These are phyloP conservation scores for Nicotiana sylvestris DNA, from an alignment of 257 asterid genomes.

Conservation along the genomic window DNA sequence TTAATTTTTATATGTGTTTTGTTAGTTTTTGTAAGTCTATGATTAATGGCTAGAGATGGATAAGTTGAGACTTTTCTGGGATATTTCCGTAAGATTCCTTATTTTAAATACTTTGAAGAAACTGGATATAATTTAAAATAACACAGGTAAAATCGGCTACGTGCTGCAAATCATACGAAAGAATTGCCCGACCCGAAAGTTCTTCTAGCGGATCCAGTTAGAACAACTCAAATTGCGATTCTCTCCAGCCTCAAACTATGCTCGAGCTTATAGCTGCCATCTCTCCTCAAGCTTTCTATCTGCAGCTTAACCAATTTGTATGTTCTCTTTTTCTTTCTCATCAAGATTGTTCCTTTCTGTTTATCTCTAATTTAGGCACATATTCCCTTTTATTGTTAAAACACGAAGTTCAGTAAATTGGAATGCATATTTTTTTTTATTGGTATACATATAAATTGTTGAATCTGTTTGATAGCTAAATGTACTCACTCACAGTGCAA, in stretches of 20 bases:
- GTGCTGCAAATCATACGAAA: too few relatives aligned
- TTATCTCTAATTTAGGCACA: too few relatives aligned
- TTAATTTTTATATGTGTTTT: too few relatives aligned
- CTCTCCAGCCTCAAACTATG: not conserved
- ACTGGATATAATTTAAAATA: too few relatives aligned
- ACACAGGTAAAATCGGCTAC: too few relatives aligned
- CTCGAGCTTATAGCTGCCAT: not conserved
- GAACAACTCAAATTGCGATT: not conserved
- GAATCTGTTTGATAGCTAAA: not conserved
- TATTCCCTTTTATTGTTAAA: not conserved
- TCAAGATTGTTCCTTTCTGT: too few relatives aligned
- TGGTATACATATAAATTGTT: not conserved
- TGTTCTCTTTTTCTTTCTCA: not conserved
- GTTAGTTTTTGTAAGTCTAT: too few relatives aligned
- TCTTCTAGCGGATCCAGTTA: not conserved
- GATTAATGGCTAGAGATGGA: too few relatives aligned
- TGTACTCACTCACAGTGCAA: not conserved
- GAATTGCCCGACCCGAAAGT: not conserved
- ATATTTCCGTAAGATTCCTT: too few relatives aligned
- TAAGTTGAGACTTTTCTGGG: too few relatives aligned
- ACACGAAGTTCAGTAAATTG: not conserved
- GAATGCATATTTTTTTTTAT: not conserved
- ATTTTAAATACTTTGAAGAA: too few relatives aligned
- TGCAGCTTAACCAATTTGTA: not conserved
- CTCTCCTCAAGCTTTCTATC: not conserved